Evolutionary conservation across 31 red algal species (phyloP).

Genomic region (Bonnemaisonia californica): DNA sequence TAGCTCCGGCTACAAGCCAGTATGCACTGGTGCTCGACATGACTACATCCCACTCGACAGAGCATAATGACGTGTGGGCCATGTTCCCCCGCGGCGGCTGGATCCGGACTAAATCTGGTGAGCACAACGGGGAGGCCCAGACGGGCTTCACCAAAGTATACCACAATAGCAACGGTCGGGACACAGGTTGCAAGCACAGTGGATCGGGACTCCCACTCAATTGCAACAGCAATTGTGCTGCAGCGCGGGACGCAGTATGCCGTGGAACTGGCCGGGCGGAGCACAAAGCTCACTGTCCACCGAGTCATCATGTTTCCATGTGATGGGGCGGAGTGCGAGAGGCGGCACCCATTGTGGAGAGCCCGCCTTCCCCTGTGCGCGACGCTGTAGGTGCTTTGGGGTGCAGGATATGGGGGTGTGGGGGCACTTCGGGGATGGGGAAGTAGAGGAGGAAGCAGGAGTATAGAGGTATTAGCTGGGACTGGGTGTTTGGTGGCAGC

Average conservation of each 20-base stretch:
- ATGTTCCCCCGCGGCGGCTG: neutral
- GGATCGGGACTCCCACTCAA: slow-evolving; percentile 27
- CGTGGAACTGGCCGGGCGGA: slow-evolving; percentile 20
- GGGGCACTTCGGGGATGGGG: too few relatives aligned
- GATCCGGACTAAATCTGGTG: neutral
- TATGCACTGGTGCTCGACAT: slow-evolving; percentile 16
- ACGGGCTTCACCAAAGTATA: slow-evolving; percentile 19
- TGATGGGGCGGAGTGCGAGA: neutral
- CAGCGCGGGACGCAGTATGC: neutral
- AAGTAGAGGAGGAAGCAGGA: too few relatives aligned
- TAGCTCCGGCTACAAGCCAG: neutral
- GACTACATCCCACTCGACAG: slow-evolving; percentile 13
- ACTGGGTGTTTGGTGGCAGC: too few relatives aligned
- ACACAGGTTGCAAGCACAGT: neutral
- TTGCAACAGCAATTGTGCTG: slow-evolving; percentile 6
- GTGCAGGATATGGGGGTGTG: too few relatives aligned
- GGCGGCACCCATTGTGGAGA: neutral
- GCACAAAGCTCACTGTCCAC: slow-evolving; percentile 16
- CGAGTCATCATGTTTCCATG: slow-evolving; percentile 13
- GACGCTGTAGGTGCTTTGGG: too few relatives aligned
- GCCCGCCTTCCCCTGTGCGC: too few relatives aligned
- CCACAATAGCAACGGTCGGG: slow-evolving; percentile 5
- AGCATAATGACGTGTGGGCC: slow-evolving; percentile 36
- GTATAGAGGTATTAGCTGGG: too few relatives aligned
- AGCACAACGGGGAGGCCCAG: neutral